Conservation (phyloP, 2,329 filamentous ascomycete species). For the Leptographium galeiforme region DNA sequence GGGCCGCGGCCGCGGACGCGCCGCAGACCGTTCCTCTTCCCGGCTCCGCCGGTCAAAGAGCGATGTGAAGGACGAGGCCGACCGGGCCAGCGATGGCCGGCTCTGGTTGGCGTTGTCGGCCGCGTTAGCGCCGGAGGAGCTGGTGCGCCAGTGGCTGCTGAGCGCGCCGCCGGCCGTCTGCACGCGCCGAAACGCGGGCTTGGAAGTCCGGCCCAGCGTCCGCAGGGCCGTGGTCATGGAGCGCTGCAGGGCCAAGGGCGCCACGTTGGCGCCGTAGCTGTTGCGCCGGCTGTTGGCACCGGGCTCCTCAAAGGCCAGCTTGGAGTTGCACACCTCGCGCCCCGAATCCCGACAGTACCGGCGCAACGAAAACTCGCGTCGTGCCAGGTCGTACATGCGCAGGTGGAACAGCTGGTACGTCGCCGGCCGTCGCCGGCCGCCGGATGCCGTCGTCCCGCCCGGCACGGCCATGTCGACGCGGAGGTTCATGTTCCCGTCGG, state of each 20-base stretch:
- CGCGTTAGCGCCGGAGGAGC: constrained; percentile 12
- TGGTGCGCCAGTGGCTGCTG: not conserved
- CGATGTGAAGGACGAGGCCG: not conserved
- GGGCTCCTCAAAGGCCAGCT: constrained; percentile 49
- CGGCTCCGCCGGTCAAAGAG: constrained; percentile 6
- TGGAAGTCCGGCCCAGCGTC: constrained; percentile 20
- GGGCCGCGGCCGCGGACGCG: constrained; percentile 27
- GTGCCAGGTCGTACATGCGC: constrained; percentile 81
- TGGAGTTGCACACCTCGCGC: constrained; percentile 79
- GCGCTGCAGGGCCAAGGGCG: constrained; percentile 27
- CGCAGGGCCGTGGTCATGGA: constrained; percentile 35
- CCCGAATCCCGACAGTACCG: constrained; percentile 89
- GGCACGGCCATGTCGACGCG: constrained; percentile 68
- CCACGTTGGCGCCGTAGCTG: not conserved
- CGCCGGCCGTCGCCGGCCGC: constrained; percentile 42
- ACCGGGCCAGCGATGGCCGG: not conserved
- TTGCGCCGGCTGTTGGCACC: not conserved
- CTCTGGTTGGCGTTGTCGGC: constrained; percentile 7
- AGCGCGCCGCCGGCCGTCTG: not conserved
- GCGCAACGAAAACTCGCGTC: constrained; percentile 77
- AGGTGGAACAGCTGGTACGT: constrained; percentile 70
- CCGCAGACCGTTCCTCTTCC: constrained; percentile 2
- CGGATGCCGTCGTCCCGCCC: constrained; percentile 21
- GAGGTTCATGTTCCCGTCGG: constrained; percentile 94
- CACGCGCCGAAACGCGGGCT: constrained; percentile 22